Percentiles rank a stretch among this genome's conserved stretches.
Evolutionary conservation across 2,329 filamentous ascomycete genomes (phyloP).

Genomic region (Myriosclerotinia duriaeana): DNA sequence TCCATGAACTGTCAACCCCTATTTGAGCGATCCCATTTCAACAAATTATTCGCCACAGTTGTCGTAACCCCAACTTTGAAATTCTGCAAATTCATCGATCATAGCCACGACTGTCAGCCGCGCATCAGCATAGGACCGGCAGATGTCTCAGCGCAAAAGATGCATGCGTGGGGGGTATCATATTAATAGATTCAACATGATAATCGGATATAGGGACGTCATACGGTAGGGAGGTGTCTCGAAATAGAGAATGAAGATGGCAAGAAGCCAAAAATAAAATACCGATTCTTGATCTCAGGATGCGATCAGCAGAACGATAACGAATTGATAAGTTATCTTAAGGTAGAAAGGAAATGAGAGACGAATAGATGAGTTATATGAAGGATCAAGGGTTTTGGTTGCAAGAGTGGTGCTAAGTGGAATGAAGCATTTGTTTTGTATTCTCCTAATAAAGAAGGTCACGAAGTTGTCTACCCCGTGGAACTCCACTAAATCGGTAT

Average conservation of each 20-base stretch:
- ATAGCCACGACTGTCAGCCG: conserved; percentile 2
- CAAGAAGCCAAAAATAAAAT: background rate
- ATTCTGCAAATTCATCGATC: background rate
- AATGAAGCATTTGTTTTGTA: conserved; percentile 11
- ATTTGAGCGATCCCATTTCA: background rate
- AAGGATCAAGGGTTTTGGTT: background rate
- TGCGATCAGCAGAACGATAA: background rate
- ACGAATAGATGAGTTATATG: background rate
- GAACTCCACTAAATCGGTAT: conserved; percentile 1
- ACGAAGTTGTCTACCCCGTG: conserved; percentile 11
- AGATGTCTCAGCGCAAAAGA: conserved; percentile 5
- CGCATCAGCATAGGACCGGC: background rate
- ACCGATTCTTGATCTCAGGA: conserved; percentile 3
- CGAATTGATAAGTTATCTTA: background rate
- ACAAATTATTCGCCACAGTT: background rate
- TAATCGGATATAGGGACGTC: background rate
- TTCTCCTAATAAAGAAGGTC: conserved; percentile 17
- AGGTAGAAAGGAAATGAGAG: background rate
- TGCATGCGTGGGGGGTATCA: background rate
- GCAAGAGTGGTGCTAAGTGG: background rate
- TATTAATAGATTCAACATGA: background rate
- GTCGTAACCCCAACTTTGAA: background rate
- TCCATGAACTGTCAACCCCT: too few species aligned
- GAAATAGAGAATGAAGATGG: background rate
- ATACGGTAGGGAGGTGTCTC: background rate